Evolutionary conservation across 2,329 filamentous ascomycete genomes (phyloP).

Genomic region (Purpureocillium lavendulum): DNA sequence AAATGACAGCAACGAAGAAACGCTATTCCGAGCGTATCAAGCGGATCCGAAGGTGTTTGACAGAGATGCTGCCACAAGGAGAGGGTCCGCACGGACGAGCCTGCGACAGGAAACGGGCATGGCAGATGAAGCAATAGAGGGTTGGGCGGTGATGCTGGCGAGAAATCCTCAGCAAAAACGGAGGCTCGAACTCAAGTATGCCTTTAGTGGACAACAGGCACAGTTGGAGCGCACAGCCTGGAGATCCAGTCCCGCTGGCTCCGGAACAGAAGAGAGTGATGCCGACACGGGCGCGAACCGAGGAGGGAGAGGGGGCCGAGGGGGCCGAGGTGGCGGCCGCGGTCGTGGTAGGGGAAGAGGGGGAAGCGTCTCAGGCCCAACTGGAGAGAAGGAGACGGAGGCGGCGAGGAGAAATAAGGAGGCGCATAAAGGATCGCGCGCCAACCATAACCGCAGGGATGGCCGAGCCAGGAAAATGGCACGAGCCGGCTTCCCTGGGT

Average conservation of each 20-base stretch:
- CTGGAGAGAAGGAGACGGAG: slow-evolving; percentile 64
- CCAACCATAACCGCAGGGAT: slow-evolving; percentile 81
- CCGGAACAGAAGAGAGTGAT: slow-evolving; percentile 50
- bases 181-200: slow-evolving; percentile 62
- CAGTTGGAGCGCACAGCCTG: slow-evolving; percentile 61
- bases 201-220: slow-evolving; percentile 58
- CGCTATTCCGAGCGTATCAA: slow-evolving; percentile 65
- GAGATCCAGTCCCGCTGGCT: slow-evolving; percentile 41
- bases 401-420: slow-evolving; percentile 69
- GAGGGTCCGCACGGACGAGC: slow-evolving; percentile 50
- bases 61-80: slow-evolving; percentile 61
- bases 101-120: slow-evolving; percentile 73
- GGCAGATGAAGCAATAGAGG: slow-evolving; percentile 91
- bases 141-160: slow-evolving; percentile 81
- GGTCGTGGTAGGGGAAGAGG: slow-evolving; percentile 44
- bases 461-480: slow-evolving; percentile 58
- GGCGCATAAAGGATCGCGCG: slow-evolving; percentile 69
- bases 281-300: slow-evolving; percentile 37
- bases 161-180: slow-evolving; percentile 62
- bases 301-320: slow-evolving; percentile 27
- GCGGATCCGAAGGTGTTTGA: slow-evolving; percentile 57
- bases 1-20: slow-evolving; percentile 55
- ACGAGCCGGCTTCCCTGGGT: slow-evolving; percentile 33
- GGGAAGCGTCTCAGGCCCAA: slow-evolving; percentile 54
- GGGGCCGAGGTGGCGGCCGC: slow-evolving; percentile 23